Evolutionary conservation across 768 basidiomycete species (phyloP).

Genomic region (Panellus pusillus): DNA sequence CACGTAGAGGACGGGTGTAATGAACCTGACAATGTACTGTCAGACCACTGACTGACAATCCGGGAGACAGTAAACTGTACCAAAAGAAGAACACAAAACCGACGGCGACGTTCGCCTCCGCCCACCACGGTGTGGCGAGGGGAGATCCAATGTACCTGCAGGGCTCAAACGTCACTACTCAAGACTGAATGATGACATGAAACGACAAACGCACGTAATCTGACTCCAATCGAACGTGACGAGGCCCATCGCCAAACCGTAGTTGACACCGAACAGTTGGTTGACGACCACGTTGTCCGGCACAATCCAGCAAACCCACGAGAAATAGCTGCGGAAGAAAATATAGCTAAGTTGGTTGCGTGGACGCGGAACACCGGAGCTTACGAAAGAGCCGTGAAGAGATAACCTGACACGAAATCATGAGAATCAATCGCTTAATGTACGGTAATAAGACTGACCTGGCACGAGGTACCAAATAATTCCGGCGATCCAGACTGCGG

Average conservation of each 20-base stretch:
- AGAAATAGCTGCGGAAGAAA: background rate
- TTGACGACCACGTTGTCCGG: slow-evolving; percentile 58
- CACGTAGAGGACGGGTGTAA: slow-evolving; percentile 72
- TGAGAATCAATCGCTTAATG: no score
- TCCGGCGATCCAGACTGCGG: no score
- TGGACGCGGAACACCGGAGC: slow-evolving; percentile 60
- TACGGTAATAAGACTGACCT: slow-evolving; percentile 43
- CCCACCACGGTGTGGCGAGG: slow-evolving; percentile 62
- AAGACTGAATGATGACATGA: background rate
- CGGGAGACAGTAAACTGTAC: no score
- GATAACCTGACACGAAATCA: slow-evolving; percentile 68
- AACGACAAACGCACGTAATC: slow-evolving; percentile 40
- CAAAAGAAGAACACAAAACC: slow-evolving; percentile 73
- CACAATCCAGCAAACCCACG: slow-evolving; percentile 78
- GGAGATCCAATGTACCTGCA: slow-evolving; percentile 23
- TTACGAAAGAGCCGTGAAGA: slow-evolving; percentile 84
- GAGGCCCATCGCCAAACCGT: slow-evolving; percentile 60
- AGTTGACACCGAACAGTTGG: slow-evolving; percentile 48
- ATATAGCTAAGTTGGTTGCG: background rate
- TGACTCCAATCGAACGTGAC: slow-evolving; percentile 65
- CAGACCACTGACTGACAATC: no score
- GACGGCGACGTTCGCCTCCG: slow-evolving; percentile 67
- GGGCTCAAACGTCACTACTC: background rate
- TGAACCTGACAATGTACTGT: no score
- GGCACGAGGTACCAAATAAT: slow-evolving; percentile 74